phyloP scores from a whole-genome alignment of 805 yeast genomes.

The Candida mattraensis region DNA sequence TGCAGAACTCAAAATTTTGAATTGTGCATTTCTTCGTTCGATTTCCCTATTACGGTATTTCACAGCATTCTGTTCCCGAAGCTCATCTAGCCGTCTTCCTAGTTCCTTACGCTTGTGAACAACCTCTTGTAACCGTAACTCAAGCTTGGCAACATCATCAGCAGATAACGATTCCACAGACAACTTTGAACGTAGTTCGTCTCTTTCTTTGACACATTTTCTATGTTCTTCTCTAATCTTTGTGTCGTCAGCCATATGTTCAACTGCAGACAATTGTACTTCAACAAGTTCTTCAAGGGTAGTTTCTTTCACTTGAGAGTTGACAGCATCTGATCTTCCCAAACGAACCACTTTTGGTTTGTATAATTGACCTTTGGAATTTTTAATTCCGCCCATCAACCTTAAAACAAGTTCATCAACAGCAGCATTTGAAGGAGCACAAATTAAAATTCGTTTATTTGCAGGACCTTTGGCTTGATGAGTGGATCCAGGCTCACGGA shows the following conservation, averaged over 20 bases:
- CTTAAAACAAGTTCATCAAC: conserved; percentile 92
- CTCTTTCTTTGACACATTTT: conserved; percentile 56
- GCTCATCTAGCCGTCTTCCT: conserved; percentile 73
- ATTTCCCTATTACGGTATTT: conserved; percentile 74
- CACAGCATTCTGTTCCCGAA: conserved; percentile 69
- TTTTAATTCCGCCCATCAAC: conserved; percentile 66
- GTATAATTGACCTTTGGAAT: conserved; percentile 51
- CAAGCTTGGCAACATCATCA: conserved; percentile 49
- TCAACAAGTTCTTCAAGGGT: conserved; percentile 88
- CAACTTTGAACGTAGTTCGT: conserved; percentile 46
- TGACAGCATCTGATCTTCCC: conserved; percentile 87
- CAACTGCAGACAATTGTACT: conserved; percentile 43
- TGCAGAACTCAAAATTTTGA: conserved; percentile 66
- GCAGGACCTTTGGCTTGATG: conserved; percentile 4
- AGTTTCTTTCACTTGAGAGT: conserved; percentile 74
- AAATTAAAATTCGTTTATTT: conserved; percentile 68
- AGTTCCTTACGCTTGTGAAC: conserved; percentile 62
- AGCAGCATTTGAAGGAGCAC: conserved; percentile 99
- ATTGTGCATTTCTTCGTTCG: conserved; percentile 73
- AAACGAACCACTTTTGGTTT: conserved; percentile 76
- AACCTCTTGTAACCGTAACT: conserved; percentile 53
- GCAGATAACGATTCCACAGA: conserved; percentile 29
- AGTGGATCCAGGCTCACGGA: conserved; percentile 13
- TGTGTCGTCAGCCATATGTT: conserved; percentile 41
- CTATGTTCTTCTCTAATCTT: conserved; percentile 50